These are phyloP conservation scores for Pseudopithomyces maydicus DNA, from an alignment of 2,329 filamentous ascomycete species.

Conservation along the genomic window DNA sequence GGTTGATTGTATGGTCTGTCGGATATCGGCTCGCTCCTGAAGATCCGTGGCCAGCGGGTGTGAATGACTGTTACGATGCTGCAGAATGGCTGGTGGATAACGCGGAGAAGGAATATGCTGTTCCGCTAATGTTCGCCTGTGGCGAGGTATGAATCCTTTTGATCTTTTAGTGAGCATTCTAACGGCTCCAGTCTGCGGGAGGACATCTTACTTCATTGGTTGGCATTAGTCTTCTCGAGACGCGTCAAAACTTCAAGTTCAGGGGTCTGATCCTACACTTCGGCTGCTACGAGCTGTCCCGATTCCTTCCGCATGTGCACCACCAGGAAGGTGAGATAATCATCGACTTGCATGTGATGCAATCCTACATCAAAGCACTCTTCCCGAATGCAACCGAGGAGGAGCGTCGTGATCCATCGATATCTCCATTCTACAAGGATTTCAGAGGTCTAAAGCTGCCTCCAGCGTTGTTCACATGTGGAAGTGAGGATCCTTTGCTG, in stretches of 20 bases:
- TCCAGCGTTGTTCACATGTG: slow-evolving; percentile 59
- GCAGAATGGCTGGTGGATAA: slow-evolving; percentile 60
- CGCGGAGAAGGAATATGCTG: slow-evolving; percentile 50
- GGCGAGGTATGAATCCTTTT: slow-evolving; percentile 35
- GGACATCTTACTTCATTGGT: slow-evolving; percentile 56
- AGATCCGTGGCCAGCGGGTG: slow-evolving; percentile 59
- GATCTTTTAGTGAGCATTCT: neutral
- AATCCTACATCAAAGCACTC: slow-evolving; percentile 53
- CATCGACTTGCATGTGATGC: slow-evolving; percentile 54
- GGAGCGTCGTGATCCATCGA: slow-evolving; percentile 50
- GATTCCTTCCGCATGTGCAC: slow-evolving; percentile 47
- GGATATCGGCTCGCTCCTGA: slow-evolving; percentile 67
- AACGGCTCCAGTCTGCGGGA: slow-evolving; percentile 52
- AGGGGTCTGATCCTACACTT: slow-evolving; percentile 59
- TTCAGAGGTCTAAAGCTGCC: slow-evolving; percentile 49
- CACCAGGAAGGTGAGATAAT: slow-evolving; percentile 50
- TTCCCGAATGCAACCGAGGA: slow-evolving; percentile 49
- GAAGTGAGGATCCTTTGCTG: slow-evolving; percentile 60
- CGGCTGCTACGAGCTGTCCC: slow-evolving; percentile 56
- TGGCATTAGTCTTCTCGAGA: slow-evolving; percentile 53
- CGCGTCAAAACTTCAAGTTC: slow-evolving; percentile 47
- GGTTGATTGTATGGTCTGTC: slow-evolving; percentile 58
- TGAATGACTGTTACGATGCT: slow-evolving; percentile 63
- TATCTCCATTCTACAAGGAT: slow-evolving; percentile 59
- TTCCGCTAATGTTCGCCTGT: slow-evolving; percentile 49